Base-by-base conservation (phyloP, 2,329 filamentous ascomycete species). In the Pseudocercospora musae region DNA sequence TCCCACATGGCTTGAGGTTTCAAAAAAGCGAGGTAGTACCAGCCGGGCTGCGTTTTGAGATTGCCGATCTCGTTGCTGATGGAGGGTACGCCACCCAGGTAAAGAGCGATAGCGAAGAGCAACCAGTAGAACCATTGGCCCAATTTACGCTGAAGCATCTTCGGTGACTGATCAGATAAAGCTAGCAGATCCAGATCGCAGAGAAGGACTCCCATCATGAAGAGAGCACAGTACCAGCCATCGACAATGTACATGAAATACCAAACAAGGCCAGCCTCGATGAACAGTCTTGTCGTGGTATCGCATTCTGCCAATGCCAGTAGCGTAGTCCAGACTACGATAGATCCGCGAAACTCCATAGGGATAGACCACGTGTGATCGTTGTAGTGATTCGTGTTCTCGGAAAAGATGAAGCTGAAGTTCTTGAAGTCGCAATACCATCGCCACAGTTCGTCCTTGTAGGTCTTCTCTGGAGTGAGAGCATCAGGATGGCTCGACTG, bases 231-330 rank as follows among this genome's bases (percentile, higher is more conserved):
- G 69, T 85, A 85, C 76, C 81, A 85, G 23, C 85, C 87, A 71
- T 90, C 88, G 2, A 81, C 81, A 50, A 90, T 80, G 71, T 88
- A 89, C 69, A 90, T 77, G 69, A 88, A 89, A 74, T 90, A 90
- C 65, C 79, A 77, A 13, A 85, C 80, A 15, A 90, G 76, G 0
- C 70, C 80, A 0, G 46, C 31, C 37, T 64, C 56, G 11, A 55
- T 29, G 3, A 33, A n/a, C 10, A 64, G 53, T 33, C 62, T 27
- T 15, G 21, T 53, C 81, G 3, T 82, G 80, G 61, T 80, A 82
- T 20, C 75, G 77, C 0, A 82, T 81, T 59, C 81, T 82, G 59
- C 83, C 78, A 89, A 78, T 0, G 87, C 84, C 15, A 86, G 70
- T 2, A 85, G 73, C 0, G 81, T 72, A 0, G 82, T 85, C 71